Base-by-base conservation (phyloP, 1,284 basidiomycete genomes). In the Tausonia pullulans region DNA sequence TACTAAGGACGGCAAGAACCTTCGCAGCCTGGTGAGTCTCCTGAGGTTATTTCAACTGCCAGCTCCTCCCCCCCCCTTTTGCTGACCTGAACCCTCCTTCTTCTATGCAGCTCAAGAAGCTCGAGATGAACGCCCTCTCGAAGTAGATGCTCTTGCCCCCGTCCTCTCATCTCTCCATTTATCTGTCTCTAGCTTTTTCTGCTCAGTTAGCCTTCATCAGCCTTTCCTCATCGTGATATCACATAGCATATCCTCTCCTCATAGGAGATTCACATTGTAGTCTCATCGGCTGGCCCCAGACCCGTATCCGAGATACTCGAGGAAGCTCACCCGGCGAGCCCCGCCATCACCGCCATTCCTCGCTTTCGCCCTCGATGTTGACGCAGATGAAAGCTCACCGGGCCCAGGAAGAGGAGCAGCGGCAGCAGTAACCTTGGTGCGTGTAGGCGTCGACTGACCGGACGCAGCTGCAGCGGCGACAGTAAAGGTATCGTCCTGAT, bases 1-100 rank as follows among this genome's bases (percentile, higher is more conserved):
- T 71, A 87, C 90, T 73, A 86, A 90, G 72, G 87, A 87, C 48
- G 92, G 89, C 66, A 90, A 88, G 74, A 91, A 85, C 58, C 77
- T 97, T 69, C 92, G 90, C 76, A 85, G 84, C 0, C 77, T 93
- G 27, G 27, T 27, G 27, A 27, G 27, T 27, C 27, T 27, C 27
- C 27, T 27, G 71, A 78, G 94, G 73, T 76, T 46, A 6, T 27
- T 51, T 11, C 49, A 11, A 51, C 49, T 11, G n/a, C 11, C 49
- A 2, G n/a, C 11, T 2, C n/a, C 49, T n/a, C 49, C 27, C 27
- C 27, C 27, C 27, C 27, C 27, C 27, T 27, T 27, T 27, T 27
- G 27, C 27, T 27, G 2, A 27, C 27, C 27, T 27, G 27, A 27
- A 27, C 27, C 27, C 27, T 27, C 27, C 27, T 1, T 27, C 27